These are phyloP conservation scores for Aspergillus ibericus DNA, from an alignment of 2,329 filamentous ascomycete genomes.

Conservation along the genomic window DNA sequence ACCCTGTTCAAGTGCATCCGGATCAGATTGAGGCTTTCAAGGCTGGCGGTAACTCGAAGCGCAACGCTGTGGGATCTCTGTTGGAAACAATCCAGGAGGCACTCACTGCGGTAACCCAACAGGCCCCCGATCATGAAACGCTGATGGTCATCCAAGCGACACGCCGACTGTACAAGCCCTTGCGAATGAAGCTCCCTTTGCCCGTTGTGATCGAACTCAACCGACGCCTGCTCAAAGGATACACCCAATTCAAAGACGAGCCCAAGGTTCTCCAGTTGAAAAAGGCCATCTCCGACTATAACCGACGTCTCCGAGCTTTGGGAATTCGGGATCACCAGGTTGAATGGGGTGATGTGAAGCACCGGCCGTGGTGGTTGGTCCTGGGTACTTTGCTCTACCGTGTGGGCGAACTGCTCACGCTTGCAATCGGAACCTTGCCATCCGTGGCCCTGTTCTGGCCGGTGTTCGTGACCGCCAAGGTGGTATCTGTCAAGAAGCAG, in stretches of 20 bases:
- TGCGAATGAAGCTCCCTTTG: slow-evolving; percentile 87
- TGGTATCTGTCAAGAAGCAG: slow-evolving; percentile 79
- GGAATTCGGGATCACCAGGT: slow-evolving; percentile 93
- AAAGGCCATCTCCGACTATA: slow-evolving; percentile 78
- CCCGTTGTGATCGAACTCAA: slow-evolving; percentile 94
- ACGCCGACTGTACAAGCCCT: slow-evolving; percentile 87
- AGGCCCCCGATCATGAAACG: slow-evolving; percentile 87
- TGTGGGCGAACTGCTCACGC: slow-evolving; percentile 70
- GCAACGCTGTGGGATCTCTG: slow-evolving; percentile 80
- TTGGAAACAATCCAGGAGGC: slow-evolving; percentile 84
- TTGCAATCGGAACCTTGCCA: slow-evolving; percentile 79
- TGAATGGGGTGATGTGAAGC: slow-evolving; percentile 70
- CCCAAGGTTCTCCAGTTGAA: slow-evolving; percentile 75
- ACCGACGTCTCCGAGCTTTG: slow-evolving; percentile 78
- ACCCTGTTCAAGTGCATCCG: slow-evolving; percentile 77
- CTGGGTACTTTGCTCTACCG: slow-evolving; percentile 79
- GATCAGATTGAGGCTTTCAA: slow-evolving; percentile 85
- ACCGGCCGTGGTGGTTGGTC: slow-evolving; percentile 61
- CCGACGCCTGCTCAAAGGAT: slow-evolving; percentile 83
- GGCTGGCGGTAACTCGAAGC: slow-evolving; percentile 68
- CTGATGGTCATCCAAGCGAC: slow-evolving; percentile 96
- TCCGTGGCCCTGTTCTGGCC: slow-evolving; percentile 85
- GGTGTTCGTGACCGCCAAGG: slow-evolving; percentile 79
- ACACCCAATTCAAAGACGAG: slow-evolving; percentile 89
- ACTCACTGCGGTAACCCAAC: slow-evolving; percentile 84